Conservation (phyloP, 352 stramenopile genomes). For the Nothophytophthora sp. region DNA sequence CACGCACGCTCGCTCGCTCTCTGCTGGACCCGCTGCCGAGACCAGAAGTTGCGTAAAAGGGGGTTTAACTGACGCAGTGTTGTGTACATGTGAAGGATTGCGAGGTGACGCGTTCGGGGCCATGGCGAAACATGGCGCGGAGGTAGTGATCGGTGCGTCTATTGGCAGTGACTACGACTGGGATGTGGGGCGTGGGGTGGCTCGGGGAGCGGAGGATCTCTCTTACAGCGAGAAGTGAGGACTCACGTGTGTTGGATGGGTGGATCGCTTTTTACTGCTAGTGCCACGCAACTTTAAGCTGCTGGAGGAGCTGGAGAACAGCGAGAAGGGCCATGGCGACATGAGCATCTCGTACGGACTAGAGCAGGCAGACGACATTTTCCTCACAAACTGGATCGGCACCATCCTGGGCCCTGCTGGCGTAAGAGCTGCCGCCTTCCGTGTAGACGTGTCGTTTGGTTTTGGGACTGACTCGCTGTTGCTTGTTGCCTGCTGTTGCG, state of each 20-base stretch:
- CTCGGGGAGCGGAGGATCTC: neutral
- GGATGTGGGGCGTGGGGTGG: neutral
- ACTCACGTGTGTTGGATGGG: neutral
- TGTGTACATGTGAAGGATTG: conserved; percentile 11
- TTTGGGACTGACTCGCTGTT: neutral
- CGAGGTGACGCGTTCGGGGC: conserved; percentile 22
- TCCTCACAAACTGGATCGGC: conserved; percentile 98
- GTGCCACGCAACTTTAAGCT: conserved; percentile 95
- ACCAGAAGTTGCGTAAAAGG: too few species aligned
- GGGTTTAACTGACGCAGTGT: conserved; percentile 3
- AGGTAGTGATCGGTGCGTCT: conserved; percentile 77
- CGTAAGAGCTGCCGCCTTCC: too few species aligned
- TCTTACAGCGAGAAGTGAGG: neutral
- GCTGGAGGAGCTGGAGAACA: conserved; percentile 92
- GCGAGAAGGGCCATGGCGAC: conserved; percentile 92
- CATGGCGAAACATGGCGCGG: conserved; percentile 78
- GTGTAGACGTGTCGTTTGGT: conserved; percentile 12
- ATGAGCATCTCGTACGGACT: conserved; percentile 96
- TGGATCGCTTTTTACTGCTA: conserved; percentile 14
- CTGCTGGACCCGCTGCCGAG: too few species aligned
- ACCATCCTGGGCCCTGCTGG: conserved; percentile 96
- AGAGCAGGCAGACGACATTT: conserved; percentile 97
- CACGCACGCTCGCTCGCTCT: too few species aligned
- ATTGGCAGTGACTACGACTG: neutral
- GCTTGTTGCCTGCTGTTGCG: neutral